Base-by-base conservation (phyloP, 805 yeast species). In the Vanderwaltozyma yarrowii region DNA sequence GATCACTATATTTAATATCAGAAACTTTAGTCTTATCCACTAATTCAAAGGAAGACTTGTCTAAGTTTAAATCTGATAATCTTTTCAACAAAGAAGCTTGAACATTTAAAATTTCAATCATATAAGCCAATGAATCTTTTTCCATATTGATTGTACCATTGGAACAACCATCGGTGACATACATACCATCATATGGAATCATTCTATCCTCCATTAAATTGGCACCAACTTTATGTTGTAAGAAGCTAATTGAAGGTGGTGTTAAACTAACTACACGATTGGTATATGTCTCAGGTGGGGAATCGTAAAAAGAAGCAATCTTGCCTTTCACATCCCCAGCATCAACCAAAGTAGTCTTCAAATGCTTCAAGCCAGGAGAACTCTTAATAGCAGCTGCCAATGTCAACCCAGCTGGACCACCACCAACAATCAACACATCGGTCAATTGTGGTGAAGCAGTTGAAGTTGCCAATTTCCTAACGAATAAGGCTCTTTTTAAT, bases 381-480 rank as follows among this genome's bases (percentile, higher is more conserved):
- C 70, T 69, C 55, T 83, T 81, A 40, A 89, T 61, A 0, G 94
- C 94, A 0, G 95, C 73, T 5, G 92, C 78, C 27, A 92, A 64
- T 2, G 95, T 80, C 40, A 92, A 64, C 0, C 98, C 98, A 1
- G 97, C 97, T 1, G 97, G 96, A 0, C 98, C 98, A 7, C 94
- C 97, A 27, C 98, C 98, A 27, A 92, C 82, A 38, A 92, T 82
- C 7, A 85, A 78, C 16, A 92, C 74, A 59, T 89, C 96, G 21
- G 71, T 64, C 21, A 53, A 38, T 39, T 61, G 60, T 6, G 55
- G 52, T 6, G 39, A 21, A 4, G 32, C 18, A 19, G 26, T 25
- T 8, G 45, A 28, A 6, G 47, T 45, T 3, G 54, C 52, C 28
- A 51, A 30, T 4, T 36, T 31, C 25, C 52, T 50, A 9, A 41